These are phyloP conservation scores for Chlamydomonas asymmetrica DNA, from an alignment of 139 green algal genomes.

Conservation along the genomic window DNA sequence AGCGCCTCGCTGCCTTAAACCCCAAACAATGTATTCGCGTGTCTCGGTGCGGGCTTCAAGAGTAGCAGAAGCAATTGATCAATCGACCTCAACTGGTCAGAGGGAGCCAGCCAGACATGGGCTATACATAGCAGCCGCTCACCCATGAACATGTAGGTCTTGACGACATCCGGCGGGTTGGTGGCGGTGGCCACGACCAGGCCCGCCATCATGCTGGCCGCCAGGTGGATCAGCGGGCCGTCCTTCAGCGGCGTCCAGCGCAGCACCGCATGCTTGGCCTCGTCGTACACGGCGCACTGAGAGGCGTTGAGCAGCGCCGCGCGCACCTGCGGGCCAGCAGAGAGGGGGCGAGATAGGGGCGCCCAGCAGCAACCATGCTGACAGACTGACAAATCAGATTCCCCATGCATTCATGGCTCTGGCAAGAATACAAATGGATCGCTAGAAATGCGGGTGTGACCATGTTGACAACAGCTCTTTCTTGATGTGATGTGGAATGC, in stretches of 20 bases:
- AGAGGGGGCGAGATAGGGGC: too few species aligned
- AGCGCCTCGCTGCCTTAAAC: too few species aligned
- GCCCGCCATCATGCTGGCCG: constrained; percentile 54
- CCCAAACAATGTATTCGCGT: too few species aligned
- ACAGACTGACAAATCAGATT: too few species aligned
- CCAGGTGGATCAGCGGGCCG: constrained; percentile 39
- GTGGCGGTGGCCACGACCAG: constrained; percentile 71
- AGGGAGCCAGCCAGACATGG: background rate
- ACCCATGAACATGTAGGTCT: constrained; percentile 65
- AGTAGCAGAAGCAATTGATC: background rate
- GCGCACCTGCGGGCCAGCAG: constrained; percentile 28
- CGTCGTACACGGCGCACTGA: constrained; percentile 67
- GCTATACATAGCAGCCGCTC: constrained; percentile 2
- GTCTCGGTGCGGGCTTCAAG: background rate
- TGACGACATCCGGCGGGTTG: constrained; percentile 74
- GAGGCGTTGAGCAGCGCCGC: constrained; percentile 51
- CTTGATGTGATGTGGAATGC: too few species aligned
- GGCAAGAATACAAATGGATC: too few species aligned
- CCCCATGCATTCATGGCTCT: too few species aligned
- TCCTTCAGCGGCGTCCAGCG: constrained; percentile 40
- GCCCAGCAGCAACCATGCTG: too few species aligned
- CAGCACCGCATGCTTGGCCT: constrained; percentile 50
- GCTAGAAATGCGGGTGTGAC: too few species aligned
- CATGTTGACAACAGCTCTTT: too few species aligned
- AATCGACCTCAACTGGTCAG: background rate